Evolutionary conservation across 805 yeast species (phyloP).

Genomic region (Ogataea angusta): DNA sequence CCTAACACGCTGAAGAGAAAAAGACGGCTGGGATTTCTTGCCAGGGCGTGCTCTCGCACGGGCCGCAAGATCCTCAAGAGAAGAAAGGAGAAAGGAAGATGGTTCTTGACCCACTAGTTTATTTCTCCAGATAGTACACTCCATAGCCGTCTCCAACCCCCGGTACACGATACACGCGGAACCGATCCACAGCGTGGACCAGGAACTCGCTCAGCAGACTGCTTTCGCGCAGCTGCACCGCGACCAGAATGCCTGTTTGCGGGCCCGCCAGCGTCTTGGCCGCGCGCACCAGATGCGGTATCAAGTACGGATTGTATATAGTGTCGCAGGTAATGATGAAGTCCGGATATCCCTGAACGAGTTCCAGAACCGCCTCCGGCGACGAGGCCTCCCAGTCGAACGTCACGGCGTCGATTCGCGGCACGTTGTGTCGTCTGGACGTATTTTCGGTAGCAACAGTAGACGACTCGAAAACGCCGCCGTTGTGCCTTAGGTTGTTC

Average conservation of each 20-base stretch:
- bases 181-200: slow-evolving; percentile 28
- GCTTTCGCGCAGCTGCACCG: slow-evolving; percentile 54
- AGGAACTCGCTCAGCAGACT: slow-evolving; percentile 48
- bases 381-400: slow-evolving; percentile 59
- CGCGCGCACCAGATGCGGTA: slow-evolving; percentile 47
- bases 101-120: slow-evolving; percentile 78
- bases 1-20: slow-evolving; percentile 90
- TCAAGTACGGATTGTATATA: slow-evolving; percentile 58
- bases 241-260: slow-evolving; percentile 38
- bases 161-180: slow-evolving; percentile 37
- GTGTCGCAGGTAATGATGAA: slow-evolving; percentile 62
- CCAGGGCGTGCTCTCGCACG: slow-evolving; percentile 67
- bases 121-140: slow-evolving; percentile 36
- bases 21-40: slow-evolving; percentile 84
- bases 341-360: slow-evolving; percentile 34
- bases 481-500: slow-evolving; percentile 44
- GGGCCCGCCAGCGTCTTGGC: slow-evolving; percentile 35
- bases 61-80: slow-evolving; percentile 79
- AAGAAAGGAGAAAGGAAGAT: slow-evolving; percentile 85
- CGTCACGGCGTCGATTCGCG: slow-evolving; percentile 44
- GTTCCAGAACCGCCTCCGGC: slow-evolving; percentile 6
- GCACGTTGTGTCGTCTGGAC: slow-evolving; percentile 3
- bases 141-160: slow-evolving; percentile 42
- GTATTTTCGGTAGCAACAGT: slow-evolving; percentile 18
- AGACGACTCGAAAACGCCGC: slow-evolving; percentile 19